Percentiles rank a stretch among this genome's conserved stretches.
These are phyloP conservation scores for Paulownia fortunei DNA, from an alignment of 257 asterid genomes.

Conservation along the genomic window DNA sequence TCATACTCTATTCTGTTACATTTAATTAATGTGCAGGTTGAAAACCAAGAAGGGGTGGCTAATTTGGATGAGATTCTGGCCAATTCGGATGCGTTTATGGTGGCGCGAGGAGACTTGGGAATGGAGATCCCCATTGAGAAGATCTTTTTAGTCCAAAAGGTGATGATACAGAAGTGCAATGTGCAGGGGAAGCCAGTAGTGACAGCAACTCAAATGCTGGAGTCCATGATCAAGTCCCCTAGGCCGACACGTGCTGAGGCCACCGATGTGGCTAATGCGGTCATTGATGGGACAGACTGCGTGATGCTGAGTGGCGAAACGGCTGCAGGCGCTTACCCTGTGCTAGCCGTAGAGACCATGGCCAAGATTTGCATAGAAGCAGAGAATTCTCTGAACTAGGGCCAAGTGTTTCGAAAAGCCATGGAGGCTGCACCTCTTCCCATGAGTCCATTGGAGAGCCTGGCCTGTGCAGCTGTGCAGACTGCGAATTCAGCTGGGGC, in stretches of 20 bases:
- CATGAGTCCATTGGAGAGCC: constrained; percentile 29
- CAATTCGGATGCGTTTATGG: constrained; percentile 46
- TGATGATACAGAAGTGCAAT: constrained; percentile 42
- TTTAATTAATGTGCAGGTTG: constrained; percentile 17
- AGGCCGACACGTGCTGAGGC: constrained; percentile 43
- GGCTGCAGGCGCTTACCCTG: constrained; percentile 39
- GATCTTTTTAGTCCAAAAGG: constrained; percentile 41
- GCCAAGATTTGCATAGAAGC: constrained; percentile 41
- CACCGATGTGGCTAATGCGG: constrained; percentile 41
- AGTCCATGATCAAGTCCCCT: constrained; percentile 47
- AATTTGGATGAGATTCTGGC: constrained; percentile 37
- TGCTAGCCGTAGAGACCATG: constrained; percentile 38
- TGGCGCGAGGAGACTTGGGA: constrained; percentile 46
- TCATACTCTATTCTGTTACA: too few relatives aligned
- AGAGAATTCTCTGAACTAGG: constrained; percentile 26
- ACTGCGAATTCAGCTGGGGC: constrained; percentile 26
- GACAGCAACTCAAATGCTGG: constrained; percentile 42
- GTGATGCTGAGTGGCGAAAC: constrained; percentile 45
- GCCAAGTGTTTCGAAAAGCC: constrained; percentile 3
- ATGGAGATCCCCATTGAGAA: constrained; percentile 50
- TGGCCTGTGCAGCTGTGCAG: constrained; percentile 36
- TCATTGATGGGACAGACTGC: constrained; percentile 41
- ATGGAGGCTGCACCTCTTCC: constrained; percentile 14
- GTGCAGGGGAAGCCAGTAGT: constrained; percentile 43
- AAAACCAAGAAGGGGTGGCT: constrained; percentile 42